Percentiles rank a stretch among this genome's conserved stretches.
phyloP scores from a whole-genome alignment of 2,329 filamentous ascomycete genomes.

The Metarhizium anisopliae region DNA sequence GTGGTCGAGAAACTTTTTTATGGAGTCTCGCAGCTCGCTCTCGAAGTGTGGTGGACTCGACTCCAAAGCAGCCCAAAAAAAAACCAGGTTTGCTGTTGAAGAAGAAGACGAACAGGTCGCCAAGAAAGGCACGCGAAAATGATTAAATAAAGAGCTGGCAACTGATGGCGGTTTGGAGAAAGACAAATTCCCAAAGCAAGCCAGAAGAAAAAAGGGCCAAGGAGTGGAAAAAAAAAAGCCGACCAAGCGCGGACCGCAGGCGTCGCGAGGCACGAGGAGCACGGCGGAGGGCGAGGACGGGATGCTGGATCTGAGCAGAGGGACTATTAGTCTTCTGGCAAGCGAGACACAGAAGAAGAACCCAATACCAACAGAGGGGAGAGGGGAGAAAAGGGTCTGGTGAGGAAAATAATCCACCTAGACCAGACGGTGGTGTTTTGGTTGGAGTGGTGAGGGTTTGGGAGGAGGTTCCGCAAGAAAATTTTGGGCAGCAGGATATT shows the following conservation, averaged over 20 bases:
- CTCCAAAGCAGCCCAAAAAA: neutral
- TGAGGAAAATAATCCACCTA: conserved; percentile 23
- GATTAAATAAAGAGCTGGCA: conserved; percentile 6
- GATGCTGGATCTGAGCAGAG: conserved; percentile 15
- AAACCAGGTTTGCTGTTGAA: neutral
- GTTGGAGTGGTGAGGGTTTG: conserved; percentile 27
- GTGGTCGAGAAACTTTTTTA: conserved; percentile 1
- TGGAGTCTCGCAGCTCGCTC: conserved; percentile 5
- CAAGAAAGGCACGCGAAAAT: conserved; percentile 6
- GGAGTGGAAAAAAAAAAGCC: conserved; percentile 20
- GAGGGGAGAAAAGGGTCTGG: conserved; percentile 22
- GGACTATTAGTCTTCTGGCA: conserved; percentile 20
- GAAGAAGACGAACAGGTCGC: conserved; percentile 7
- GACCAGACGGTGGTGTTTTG: conserved; percentile 20
- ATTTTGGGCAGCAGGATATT: conserved; percentile 27
- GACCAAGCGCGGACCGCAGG: conserved; percentile 16
- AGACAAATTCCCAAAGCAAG: conserved; percentile 11
- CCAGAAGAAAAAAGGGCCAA: conserved; percentile 16
- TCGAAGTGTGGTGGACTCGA: conserved; percentile 5
- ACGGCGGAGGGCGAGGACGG: conserved; percentile 22
- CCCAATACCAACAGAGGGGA: conserved; percentile 22
- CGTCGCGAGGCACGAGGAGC: conserved; percentile 19
- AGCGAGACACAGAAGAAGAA: conserved; percentile 22
- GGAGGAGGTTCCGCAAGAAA: conserved; percentile 24
- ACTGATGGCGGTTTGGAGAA: conserved; percentile 15